A percentile compares a stretch with the other conserved stretches of the same genome.
phyloP scores from a whole-genome alignment of 768 basidiomycete genomes.

The Dioszegia aurantiaca region DNA sequence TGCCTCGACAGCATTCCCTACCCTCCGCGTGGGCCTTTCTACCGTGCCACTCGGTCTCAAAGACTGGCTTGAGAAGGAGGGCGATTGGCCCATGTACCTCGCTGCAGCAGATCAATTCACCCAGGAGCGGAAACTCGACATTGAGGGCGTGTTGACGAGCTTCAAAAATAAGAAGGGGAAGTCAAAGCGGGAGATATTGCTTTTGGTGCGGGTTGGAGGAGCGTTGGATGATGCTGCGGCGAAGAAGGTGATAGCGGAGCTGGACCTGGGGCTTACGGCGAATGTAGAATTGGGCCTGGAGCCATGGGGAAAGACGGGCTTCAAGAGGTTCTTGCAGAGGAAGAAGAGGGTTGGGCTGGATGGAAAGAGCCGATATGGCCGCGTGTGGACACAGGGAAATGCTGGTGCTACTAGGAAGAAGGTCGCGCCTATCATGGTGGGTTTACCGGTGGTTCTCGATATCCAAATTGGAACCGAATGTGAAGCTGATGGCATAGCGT shows the following conservation, averaged over 20 bases:
- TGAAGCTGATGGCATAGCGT: conserved; percentile 19
- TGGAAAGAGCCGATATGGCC: conserved; percentile 27
- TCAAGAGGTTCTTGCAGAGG: conserved; percentile 19
- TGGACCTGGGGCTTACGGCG: conserved; percentile 65
- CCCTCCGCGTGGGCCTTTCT: conserved; percentile 69
- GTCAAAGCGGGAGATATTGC: conserved; percentile 65
- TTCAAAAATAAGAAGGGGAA: conserved; percentile 58
- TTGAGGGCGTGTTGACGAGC: conserved; percentile 77
- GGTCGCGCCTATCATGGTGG: conserved; percentile 52
- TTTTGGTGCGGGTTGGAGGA: conserved; percentile 60
- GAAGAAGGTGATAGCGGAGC: conserved; percentile 54
- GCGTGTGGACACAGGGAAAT: conserved; percentile 54
- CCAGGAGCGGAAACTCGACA: conserved; percentile 61
- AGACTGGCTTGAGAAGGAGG: conserved; percentile 56
- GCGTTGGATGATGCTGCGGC: conserved; percentile 21
- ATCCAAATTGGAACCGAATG: neutral
- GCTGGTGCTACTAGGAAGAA: conserved; percentile 53
- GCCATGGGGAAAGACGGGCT: conserved; percentile 53
- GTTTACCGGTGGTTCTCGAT: conserved; percentile 13
- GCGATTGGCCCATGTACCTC: conserved; percentile 51
- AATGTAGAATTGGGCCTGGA: conserved; percentile 57
- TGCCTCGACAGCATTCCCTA: conserved; percentile 52
- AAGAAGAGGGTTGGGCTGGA: conserved; percentile 20
- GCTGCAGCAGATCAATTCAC: conserved; percentile 61
- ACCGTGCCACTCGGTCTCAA: conserved; percentile 73